Evolutionary conservation across 2,329 filamentous ascomycete species (phyloP).

Genomic region (Xylariales sp.): DNA sequence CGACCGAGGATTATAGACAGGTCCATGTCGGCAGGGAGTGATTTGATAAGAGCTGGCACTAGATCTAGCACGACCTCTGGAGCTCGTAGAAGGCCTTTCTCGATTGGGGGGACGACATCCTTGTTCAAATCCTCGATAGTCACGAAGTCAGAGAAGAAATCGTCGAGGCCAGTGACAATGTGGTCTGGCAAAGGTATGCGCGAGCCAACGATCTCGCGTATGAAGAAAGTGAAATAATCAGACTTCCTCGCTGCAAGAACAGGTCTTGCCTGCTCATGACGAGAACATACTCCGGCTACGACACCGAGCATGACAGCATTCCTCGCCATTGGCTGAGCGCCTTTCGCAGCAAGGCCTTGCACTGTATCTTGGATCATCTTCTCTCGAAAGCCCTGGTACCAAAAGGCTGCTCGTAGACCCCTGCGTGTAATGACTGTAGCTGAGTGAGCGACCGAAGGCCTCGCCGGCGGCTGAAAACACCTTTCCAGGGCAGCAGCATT

Average conservation of each 20-base stretch:
- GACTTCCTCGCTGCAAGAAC: constrained; percentile 62
- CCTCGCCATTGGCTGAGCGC: constrained; percentile 56
- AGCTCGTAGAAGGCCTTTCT: constrained; percentile 82
- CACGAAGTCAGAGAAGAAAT: constrained; percentile 78
- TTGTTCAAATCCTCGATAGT: constrained; percentile 69
- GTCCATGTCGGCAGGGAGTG: constrained; percentile 68
- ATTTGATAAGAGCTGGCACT: constrained; percentile 65
- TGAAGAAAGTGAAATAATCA: constrained; percentile 76
- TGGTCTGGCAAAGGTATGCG: constrained; percentile 66
- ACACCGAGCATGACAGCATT: constrained; percentile 79
- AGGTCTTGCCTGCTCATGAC: constrained; percentile 59
- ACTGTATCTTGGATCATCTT: constrained; percentile 61
- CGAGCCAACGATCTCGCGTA: constrained; percentile 79
- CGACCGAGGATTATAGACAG: constrained; percentile 68
- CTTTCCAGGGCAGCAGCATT: constrained; percentile 73
- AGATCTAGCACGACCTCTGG: constrained; percentile 87
- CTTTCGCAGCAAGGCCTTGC: constrained; percentile 63
- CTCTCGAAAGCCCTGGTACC: constrained; percentile 50
- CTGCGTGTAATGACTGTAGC: constrained; percentile 75
- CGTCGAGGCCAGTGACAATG: constrained; percentile 65
- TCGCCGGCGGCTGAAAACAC: constrained; percentile 63
- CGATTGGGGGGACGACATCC: constrained; percentile 73
- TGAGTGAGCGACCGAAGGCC: constrained; percentile 63
- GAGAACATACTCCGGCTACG: constrained; percentile 79
- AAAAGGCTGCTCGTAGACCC: constrained; percentile 71